phyloP scores from a whole-genome alignment of 768 basidiomycete genomes.

The Macrolepiota albuminosa region DNA sequence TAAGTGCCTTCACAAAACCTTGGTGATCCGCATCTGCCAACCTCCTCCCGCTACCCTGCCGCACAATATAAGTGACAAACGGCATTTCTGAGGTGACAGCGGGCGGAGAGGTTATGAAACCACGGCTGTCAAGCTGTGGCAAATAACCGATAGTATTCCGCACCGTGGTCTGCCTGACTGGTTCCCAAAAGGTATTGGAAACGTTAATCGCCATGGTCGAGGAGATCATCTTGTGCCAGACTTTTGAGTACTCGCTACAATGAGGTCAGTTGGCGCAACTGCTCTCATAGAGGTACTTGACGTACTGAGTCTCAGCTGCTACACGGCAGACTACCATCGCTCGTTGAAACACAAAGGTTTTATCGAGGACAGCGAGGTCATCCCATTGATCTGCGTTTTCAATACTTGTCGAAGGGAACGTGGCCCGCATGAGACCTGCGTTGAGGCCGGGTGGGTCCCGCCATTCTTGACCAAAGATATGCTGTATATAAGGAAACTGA shows the following conservation, averaged over 20 bases:
- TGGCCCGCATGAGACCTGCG: slow-evolving; percentile 57
- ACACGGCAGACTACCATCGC: slow-evolving; percentile 61
- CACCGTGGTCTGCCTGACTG: slow-evolving; percentile 25
- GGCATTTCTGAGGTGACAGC: slow-evolving; percentile 19
- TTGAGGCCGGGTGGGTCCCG: slow-evolving; percentile 18
- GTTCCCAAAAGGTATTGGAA: slow-evolving; percentile 29
- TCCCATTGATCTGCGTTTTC: slow-evolving; percentile 59
- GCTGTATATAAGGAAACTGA: slow-evolving; percentile 3
- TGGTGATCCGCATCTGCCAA: slow-evolving; percentile 47
- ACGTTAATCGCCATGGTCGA: slow-evolving; percentile 26
- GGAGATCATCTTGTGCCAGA: slow-evolving; percentile 34
- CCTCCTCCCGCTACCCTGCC: slow-evolving; percentile 42
- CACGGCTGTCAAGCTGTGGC: slow-evolving; percentile 14
- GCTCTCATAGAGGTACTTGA: not conserved
- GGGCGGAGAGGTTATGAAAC: slow-evolving; percentile 9
- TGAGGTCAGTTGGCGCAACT: slow-evolving; percentile 11
- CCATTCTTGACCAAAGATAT: slow-evolving; percentile 18
- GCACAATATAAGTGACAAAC: slow-evolving; percentile 53
- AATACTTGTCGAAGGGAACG: slow-evolving; percentile 56
- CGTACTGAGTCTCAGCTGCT: slow-evolving; percentile 49
- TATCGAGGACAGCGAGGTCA: slow-evolving; percentile 42
- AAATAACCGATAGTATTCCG: slow-evolving; percentile 30
- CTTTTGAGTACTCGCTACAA: slow-evolving; percentile 22
- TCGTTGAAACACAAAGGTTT: slow-evolving; percentile 60
- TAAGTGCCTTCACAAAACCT: slow-evolving; percentile 39